Conservation (phyloP, 2,329 filamentous ascomycete genomes). For the Tolypocladium tropicale region DNA sequence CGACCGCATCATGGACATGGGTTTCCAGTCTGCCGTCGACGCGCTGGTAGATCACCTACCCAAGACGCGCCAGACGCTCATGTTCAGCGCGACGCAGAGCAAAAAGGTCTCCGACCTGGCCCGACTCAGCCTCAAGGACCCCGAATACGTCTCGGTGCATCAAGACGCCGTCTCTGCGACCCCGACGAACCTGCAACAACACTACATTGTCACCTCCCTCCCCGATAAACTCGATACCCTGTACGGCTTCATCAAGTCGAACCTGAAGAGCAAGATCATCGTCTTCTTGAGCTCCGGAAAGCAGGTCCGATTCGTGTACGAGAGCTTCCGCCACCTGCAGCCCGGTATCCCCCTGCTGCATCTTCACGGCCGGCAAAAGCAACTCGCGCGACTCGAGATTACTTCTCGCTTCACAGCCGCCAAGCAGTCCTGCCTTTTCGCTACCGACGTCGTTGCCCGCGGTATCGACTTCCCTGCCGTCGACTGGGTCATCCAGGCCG, state of each 20-base stretch:
- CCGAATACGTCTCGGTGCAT: constrained; percentile 92
- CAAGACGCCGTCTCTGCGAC: constrained; percentile 72
- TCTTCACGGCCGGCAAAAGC: constrained; percentile 88
- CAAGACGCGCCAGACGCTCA: constrained; percentile 73
- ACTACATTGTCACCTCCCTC: constrained; percentile 79
- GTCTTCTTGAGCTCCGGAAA: constrained; percentile 95
- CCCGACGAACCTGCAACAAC: constrained; percentile 75
- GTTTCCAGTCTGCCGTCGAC: constrained; percentile 83
- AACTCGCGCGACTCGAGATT: constrained; percentile 77
- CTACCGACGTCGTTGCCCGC: constrained; percentile 88
- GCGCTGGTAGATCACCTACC: constrained; percentile 89
- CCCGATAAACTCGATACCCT: constrained; percentile 85
- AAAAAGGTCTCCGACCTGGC: constrained; percentile 89
- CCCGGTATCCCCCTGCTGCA: constrained; percentile 90
- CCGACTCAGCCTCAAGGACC: constrained; percentile 75
- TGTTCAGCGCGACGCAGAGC: constrained; percentile 95
- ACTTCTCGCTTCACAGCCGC: constrained; percentile 72
- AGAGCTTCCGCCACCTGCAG: constrained; percentile 84
- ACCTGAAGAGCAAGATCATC: constrained; percentile 87
- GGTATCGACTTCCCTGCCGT: constrained; percentile 94
- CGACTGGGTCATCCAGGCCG: constrained; percentile 98
- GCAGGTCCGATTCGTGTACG: constrained; percentile 92
- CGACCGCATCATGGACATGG: constrained; percentile 96
- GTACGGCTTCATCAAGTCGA: constrained; percentile 84
- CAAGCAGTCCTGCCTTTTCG: constrained; percentile 80